Conservation (phyloP, 1,284 basidiomycete genomes). For the Tylopilus sp. region DNA sequence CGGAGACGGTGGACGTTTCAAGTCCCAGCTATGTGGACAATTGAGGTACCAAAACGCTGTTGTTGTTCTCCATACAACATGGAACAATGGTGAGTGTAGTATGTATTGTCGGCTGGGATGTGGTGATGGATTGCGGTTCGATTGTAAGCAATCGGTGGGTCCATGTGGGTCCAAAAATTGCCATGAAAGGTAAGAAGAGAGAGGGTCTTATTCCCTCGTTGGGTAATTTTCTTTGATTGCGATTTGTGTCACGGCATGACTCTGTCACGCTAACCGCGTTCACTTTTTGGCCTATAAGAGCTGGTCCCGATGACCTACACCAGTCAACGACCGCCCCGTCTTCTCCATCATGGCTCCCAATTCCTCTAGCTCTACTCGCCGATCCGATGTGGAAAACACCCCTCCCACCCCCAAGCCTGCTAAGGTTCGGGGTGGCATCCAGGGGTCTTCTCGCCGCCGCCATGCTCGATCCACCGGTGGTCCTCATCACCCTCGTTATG, state of each 20-base stretch:
- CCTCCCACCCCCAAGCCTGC: constrained; percentile 16
- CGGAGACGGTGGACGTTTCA: background rate
- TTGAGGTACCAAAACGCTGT: background rate
- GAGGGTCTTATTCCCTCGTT: constrained; percentile 6
- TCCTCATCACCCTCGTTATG: constrained; percentile 22
- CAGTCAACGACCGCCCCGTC: background rate
- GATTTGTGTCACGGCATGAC: constrained; percentile 28
- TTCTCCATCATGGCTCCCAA: constrained; percentile 15
- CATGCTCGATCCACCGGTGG: constrained; percentile 25
- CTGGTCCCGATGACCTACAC: constrained; percentile 11
- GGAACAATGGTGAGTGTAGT: constrained; percentile 6
- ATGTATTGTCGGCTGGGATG: constrained; percentile 8
- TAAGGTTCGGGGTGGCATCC: constrained; percentile 28
- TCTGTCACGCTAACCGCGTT: constrained; percentile 17
- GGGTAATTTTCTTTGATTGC: constrained; percentile 32
- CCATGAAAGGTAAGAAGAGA: constrained; percentile 19
- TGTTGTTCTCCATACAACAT: background rate
- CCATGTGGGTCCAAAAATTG: constrained; percentile 33
- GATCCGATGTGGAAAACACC: constrained; percentile 24
- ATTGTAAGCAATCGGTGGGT: constrained; percentile 15
- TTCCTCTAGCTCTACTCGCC: constrained; percentile 6
- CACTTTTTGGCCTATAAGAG: constrained; percentile 23
- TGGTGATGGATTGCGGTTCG: constrained; percentile 26
- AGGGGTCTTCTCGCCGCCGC: constrained; percentile 30
- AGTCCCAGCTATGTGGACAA: constrained; percentile 8